Base-by-base conservation (phyloP, 768 basidiomycete genomes). In the Leccinum truebloodii region DNA sequence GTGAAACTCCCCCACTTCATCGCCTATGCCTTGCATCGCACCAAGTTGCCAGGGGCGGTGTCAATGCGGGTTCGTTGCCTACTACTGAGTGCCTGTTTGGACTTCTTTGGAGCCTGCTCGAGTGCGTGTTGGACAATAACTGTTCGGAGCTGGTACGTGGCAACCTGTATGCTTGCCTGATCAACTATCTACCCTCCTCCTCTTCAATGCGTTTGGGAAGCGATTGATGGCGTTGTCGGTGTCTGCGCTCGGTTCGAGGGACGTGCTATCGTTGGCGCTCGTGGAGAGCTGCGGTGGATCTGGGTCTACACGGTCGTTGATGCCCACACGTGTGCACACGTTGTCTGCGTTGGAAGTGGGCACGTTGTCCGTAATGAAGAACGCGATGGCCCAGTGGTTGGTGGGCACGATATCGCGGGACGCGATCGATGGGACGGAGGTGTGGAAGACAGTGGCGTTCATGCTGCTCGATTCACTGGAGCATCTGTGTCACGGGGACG, bases 391-490 rank as follows among this genome's bases (percentile, higher is more conserved):
- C 24, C 24, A 96, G 56, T 81, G 88, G 7, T 75, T 98, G 20
- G 80, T 94, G 0, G 75, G 84, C 0, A 80, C 94, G 1, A 90
- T 93, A 26, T 26, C 26, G 4, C 4, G 26, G 26, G 26, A 26
- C 26, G 26, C 26, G 26, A 26, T 26, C 57, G 95, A 97, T 64
- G 95, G 95, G 6, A 87, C 92, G 18, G 95, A 97, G 73, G 92
- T 98, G 2, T 98, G 96, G 96, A 93, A 93, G 76, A 95, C 95
- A 3, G 86, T 98, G 16, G 92, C 95, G 9, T 98, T 95, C 71
- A 90, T 95, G 80, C 79, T 94, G 3, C 79, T 98, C 49, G 93
- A 95, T 66, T 87, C 90, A 0, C 79, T 95, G 8, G 82, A 89
- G 18, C 83, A 89, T 49, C 77, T 95, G 0, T 91, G 86, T 39